Evolutionary conservation across 345 rosid species (phyloP).

Genomic region (Lepidium didymum): DNA sequence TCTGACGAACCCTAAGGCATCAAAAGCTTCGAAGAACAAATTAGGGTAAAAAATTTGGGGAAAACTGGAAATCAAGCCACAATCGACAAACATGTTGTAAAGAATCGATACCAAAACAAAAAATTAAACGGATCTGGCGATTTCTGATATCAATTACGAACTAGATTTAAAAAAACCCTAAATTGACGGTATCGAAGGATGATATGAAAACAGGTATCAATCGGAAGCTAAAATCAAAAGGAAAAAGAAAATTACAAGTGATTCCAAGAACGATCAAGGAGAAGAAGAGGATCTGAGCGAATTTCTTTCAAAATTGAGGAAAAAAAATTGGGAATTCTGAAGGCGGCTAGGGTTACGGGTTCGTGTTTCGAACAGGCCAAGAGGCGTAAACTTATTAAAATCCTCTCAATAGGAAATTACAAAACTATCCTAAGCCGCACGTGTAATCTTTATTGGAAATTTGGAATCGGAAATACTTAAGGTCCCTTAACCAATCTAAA

Average conservation of each 20-base stretch:
- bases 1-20: neutral
- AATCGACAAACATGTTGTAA: neutral
- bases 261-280: constrained; percentile 14
- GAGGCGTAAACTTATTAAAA: constrained; percentile 25
- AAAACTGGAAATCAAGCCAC: neutral
- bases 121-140: constrained; percentile 6
- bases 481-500: no score
- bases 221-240: constrained; percentile 18
- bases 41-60: constrained; percentile 3
- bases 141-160: neutral
- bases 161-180: constrained; percentile 4
- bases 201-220: constrained; percentile 18
- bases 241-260: constrained; percentile 18
- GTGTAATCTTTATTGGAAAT: neutral
- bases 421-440: constrained; percentile 4
- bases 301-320: neutral
- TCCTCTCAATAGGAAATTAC: neutral
- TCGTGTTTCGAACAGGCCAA: neutral
- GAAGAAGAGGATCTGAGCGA: constrained; percentile 24
- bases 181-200: neutral
- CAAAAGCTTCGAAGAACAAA: neutral
- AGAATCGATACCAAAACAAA: neutral
- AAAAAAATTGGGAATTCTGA: constrained; percentile 1
- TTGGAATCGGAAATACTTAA: no score
- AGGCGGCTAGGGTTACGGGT: constrained; percentile 32